Evolutionary conservation across 495 filamentous ascomycete species (phyloP), one percentile per base, ranked within the genome.

Genomic region (Annulohypoxylon stygium): DNA sequence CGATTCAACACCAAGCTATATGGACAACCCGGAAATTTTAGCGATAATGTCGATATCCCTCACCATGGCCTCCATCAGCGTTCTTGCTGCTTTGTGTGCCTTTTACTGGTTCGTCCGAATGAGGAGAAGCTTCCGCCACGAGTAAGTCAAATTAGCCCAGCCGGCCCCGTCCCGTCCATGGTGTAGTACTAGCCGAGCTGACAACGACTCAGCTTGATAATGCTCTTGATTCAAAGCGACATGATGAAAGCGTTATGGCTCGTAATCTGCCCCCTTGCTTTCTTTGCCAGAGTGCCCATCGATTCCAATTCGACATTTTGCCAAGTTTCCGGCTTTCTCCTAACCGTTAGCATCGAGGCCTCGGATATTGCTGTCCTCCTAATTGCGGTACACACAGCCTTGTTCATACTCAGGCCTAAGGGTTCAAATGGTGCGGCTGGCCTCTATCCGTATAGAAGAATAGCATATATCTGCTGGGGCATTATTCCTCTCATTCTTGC

Each of bases 71-170:
- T 76, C 82, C 0, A 70, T 91, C 78, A 90, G 88, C 68, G 77
- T 92, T 25, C 16, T 86, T 8, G 79, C 84, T 12, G 83, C 84
- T 0, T 65, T 89, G 5, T 74, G 83, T 47, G 81, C 88, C 18
- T 82, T 90, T 58, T 93, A 91, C 78, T 93, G 90, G 90, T 93
- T 94, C 79, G 80, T 87, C 47, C 86, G 87, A 73, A 94, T 94
- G 91, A 85, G 88, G 72, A 86, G 89, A 75, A 88, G 82, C 51
- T 94, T 93, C 78, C 87, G 92, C 58, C 92, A 93, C 77, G 89
- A 90, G 91, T 91, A 87, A 81, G 86, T 78, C n/a, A 65, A 65
- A 69, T 39, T 37, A 54, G 23, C 59, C 25, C 34, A 6, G 34
- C 20, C 3, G 9, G 47, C 6, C 16, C 14, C 34, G 16, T 12